These are phyloP conservation scores for Monoraphidium neglectum DNA, from an alignment of 139 green algal genomes.

Conservation along the genomic window DNA sequence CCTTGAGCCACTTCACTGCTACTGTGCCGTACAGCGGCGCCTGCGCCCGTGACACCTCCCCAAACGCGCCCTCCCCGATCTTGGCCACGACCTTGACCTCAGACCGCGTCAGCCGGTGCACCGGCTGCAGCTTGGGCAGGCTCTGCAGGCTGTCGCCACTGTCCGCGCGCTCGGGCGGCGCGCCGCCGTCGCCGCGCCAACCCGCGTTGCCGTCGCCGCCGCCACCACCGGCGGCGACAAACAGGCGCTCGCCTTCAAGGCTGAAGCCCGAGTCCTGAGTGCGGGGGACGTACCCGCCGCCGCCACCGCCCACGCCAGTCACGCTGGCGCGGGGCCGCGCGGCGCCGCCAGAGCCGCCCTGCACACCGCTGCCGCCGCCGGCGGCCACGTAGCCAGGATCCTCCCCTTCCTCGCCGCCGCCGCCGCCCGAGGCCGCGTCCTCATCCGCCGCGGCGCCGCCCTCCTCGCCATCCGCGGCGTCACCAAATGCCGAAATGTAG, in stretches of 20 bases:
- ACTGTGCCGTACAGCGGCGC: conserved; percentile 73
- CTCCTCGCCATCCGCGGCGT: background rate
- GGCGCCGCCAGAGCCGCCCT: background rate
- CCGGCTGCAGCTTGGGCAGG: conserved; percentile 39
- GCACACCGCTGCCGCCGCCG: background rate
- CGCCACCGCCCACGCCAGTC: background rate
- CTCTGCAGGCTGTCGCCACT: conserved; percentile 29
- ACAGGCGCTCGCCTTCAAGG: conserved; percentile 11
- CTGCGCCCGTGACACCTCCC: conserved; percentile 75
- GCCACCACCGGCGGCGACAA: background rate
- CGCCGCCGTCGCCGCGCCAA: background rate
- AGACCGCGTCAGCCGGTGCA: conserved; percentile 37
- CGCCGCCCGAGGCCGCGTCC: too few species aligned
- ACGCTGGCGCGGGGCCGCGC: background rate
- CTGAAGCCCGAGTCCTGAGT: conserved; percentile 30
- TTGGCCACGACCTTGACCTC: conserved; percentile 62
- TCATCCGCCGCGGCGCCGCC: background rate
- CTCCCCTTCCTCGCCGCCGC: background rate
- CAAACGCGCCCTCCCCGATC: conserved; percentile 85
- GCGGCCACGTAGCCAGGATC: too few species aligned
- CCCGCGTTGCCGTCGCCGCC: background rate
- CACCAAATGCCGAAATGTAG: conserved; percentile 58
- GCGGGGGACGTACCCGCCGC: background rate
- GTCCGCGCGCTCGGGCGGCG: conserved; percentile 5
- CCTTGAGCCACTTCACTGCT: conserved; percentile 88